Base-by-base conservation (phyloP, 208 protist genomes). In the Acanthamoeba divionensis region DNA sequence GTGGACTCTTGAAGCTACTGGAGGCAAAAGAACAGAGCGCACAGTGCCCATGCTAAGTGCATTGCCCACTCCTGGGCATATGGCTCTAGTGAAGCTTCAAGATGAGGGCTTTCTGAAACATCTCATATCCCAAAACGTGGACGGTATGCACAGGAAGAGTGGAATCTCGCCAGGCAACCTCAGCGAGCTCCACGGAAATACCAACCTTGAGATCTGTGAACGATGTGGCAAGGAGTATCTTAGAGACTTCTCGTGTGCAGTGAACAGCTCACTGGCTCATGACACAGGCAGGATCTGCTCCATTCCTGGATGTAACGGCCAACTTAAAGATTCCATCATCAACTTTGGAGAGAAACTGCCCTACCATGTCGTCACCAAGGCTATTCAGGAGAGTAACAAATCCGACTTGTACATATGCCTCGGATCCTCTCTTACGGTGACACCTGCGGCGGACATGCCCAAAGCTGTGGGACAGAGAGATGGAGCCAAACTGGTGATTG, bases 1-100 rank as follows among this genome's bases (percentile, higher is more conserved):
- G 50, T 93, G 91, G 91, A 93, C 91, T 4, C 69, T 91, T 9
- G 52, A 47, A 31, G 91, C 80, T 24, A 93, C 67, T 4, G 91
- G 91, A 0, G 26, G 26, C 24, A 73, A 83, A 36, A 38, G 73
- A 1, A 66, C n/a, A 13, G 36, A 2, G 29, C 44, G 45, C 33
- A 60, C 47, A 9, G n/a, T 86, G 38, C 63, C 55, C 26, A 80
- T 50, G 65, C 36, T 91, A 3, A 90, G 52, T 18, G 73, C 87
- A 2, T 5, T 93, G n/a, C 91, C 91, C 2, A 92, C 91, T 2
- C 21, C 18, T 2, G 91, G 88, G 6, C 91, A 93, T 60, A 93
- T 93, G 91, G 91, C 90, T 5, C 47, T 93, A 47, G 63, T 92
- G 2, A 60, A 52, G 50, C 66, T 93, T 66, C 71, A 89, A 4